Percentiles rank a stretch among this genome's conserved stretches.
These are phyloP conservation scores for Conoideocrella luteorostrata DNA, from an alignment of 2,329 filamentous ascomycete genomes.

Conservation along the genomic window DNA sequence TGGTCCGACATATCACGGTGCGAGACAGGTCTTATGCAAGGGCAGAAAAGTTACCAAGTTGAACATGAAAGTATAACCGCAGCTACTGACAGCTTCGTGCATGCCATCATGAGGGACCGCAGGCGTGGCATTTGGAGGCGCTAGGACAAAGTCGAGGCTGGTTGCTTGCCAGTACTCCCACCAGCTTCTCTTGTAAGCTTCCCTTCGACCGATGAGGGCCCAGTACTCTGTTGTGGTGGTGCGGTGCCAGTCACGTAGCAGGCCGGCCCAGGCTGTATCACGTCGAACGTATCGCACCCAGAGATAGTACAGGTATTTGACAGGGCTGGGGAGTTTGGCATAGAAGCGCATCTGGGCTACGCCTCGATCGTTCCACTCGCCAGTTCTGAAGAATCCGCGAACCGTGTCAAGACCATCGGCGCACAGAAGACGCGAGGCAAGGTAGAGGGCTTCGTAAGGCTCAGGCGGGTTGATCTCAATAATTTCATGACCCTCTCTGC, in stretches of 20 bases:
- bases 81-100: conserved; percentile 77
- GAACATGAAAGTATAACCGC: conserved; percentile 90
- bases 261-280: conserved; percentile 70
- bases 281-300: conserved; percentile 79
- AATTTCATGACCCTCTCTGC: conserved; percentile 68
- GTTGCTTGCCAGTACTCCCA: conserved; percentile 78
- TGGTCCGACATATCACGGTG: too few relatives aligned
- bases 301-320: conserved; percentile 82
- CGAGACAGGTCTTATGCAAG: too few relatives aligned
- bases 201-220: conserved; percentile 70
- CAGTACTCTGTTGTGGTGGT: conserved; percentile 76
- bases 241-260: conserved; percentile 66
- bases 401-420: conserved; percentile 79
- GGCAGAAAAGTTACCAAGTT: conserved; percentile 78
- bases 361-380: conserved; percentile 75
- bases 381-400: conserved; percentile 65
- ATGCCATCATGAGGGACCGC: conserved; percentile 83
- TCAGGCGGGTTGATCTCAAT: conserved; percentile 56
- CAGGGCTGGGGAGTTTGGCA: conserved; percentile 63
- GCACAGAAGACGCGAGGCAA: conserved; percentile 76
- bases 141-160: conserved; percentile 70
- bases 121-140: conserved; percentile 84
- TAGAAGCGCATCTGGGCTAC: conserved; percentile 68
- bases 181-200: conserved; percentile 71
- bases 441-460: conserved; percentile 66